phyloP scores from a whole-genome alignment of 2,329 filamentous ascomycete species.

The Chaetomiaceae sp. region DNA sequence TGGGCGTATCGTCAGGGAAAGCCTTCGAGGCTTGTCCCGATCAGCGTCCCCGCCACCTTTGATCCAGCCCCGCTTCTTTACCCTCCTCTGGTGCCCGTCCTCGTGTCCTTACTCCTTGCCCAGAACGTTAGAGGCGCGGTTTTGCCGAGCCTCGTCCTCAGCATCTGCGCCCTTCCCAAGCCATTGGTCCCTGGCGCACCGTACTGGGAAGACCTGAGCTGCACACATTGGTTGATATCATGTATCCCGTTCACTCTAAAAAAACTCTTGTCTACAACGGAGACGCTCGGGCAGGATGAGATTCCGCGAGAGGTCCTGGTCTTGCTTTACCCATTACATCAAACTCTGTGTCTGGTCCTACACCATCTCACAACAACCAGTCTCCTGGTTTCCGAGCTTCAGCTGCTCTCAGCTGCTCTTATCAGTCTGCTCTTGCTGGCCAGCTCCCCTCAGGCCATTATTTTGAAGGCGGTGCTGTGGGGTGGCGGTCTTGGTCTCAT shows the following conservation, averaged over 20 bases:
- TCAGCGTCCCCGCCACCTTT: slow-evolving; percentile 68
- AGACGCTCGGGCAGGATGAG: slow-evolving; percentile 20
- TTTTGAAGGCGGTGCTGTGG: slow-evolving; percentile 83
- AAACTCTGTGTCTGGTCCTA: slow-evolving; percentile 67
- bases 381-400: slow-evolving; percentile 78
- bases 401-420: slow-evolving; percentile 76
- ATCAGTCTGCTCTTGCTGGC: slow-evolving; percentile 78
- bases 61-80: slow-evolving; percentile 91
- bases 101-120: slow-evolving; percentile 71
- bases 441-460: slow-evolving; percentile 74
- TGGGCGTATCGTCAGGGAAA: slow-evolving; percentile 43
- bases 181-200: slow-evolving; percentile 64
- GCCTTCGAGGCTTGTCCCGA: slow-evolving; percentile 37
- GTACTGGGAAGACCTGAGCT: slow-evolving; percentile 54
- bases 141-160: slow-evolving; percentile 76
- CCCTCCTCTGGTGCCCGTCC: slow-evolving; percentile 68
- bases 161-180: slow-evolving; percentile 71
- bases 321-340: slow-evolving; percentile 74
- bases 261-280: background rate
- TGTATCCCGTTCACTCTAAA: slow-evolving; percentile 59
- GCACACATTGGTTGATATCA: slow-evolving; percentile 75
- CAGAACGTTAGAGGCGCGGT: slow-evolving; percentile 57
- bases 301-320: slow-evolving; percentile 31
- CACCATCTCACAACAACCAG: slow-evolving; percentile 84
- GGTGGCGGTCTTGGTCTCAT: slow-evolving; percentile 74